Evolutionary conservation across 257 asterid genomes (phyloP).

Genomic region (Lycium barbarum): DNA sequence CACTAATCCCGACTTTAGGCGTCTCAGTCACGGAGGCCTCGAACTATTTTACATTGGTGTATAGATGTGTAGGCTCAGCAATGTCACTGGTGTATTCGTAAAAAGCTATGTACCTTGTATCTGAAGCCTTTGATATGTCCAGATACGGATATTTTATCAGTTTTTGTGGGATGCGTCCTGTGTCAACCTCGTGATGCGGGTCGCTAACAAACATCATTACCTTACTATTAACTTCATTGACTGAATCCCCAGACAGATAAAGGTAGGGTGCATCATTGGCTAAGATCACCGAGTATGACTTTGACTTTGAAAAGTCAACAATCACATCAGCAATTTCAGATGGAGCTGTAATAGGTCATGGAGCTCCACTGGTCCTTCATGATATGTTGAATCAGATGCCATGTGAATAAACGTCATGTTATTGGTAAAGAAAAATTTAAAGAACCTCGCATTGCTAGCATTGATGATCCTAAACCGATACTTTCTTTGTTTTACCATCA

Average conservation of each 20-base stretch:
- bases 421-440: conserved; percentile 55
- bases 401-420: conserved; percentile 61
- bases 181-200: conserved; percentile 37
- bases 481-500: conserved; percentile 57
- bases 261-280: conserved; percentile 69
- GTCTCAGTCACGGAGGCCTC: conserved; percentile 73
- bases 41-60: conserved; percentile 66
- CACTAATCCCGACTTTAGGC: conserved; percentile 69
- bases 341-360: conserved; percentile 57
- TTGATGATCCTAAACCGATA: conserved; percentile 79
- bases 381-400: conserved; percentile 78
- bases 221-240: conserved; percentile 57
- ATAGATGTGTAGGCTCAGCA: conserved; percentile 70
- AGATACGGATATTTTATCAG: conserved; percentile 59
- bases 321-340: conserved; percentile 82
- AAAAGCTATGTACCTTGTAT: conserved; percentile 69
- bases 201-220: conserved; percentile 75
- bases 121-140: conserved; percentile 29
- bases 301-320: conserved; percentile 68
- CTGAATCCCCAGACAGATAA: conserved; percentile 70
- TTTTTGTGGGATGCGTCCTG: conserved; percentile 38
- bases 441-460: conserved; percentile 84
- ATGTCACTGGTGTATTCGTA: conserved; percentile 65
- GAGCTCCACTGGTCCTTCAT: conserved; percentile 50
- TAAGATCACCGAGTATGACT: conserved; percentile 43